Evolutionary conservation across 1,284 basidiomycete species (phyloP), one percentile per base, ranked within the genome.

Genomic region (Rhodotorula glutinis): DNA sequence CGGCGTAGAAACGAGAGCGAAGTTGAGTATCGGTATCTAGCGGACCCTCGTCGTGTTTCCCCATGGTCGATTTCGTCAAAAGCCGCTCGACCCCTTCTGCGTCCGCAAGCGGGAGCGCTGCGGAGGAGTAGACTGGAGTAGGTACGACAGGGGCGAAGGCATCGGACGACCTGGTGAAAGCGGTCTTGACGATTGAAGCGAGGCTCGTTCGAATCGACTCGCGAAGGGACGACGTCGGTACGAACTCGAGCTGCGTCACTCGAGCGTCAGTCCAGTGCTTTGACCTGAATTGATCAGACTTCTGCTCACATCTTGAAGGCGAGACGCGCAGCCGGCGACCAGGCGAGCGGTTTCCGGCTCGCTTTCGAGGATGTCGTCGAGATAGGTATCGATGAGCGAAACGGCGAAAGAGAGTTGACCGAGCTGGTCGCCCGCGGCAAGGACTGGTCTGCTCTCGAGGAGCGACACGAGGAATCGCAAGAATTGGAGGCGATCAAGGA

Each of bases 371-470:
- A 94, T 84, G 43, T 87, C 89, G 53, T 85, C 84, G 7, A 91
- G 79, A 77, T 90, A 91, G 74, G 92, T 90, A 71, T 92, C 89
- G 8, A 86, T 84, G 23, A 96, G 80, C 57, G 88, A 84, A 13
- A 85, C 84, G 17, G 94, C 80, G 75, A 96, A 94, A 1, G 88
- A 88, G 10, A 89, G 83, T 79, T 96, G 92, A 2, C 91, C 90
- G 25, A 64, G 92, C 82, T 77, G 93, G 92, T 49, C 47, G 49
- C 38, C 27, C 2, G 27, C 10, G 72, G 88, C 88, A 1, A 82
- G 81, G 4, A 53, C 38, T 0, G 30, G 9, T 72, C 88, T 88
- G 1, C 82, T 81, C 11, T 80, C 77, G 81, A 94, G 85, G 74
- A 89, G 88, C 62, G 91, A 87, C 19, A 91, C 85, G 54, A 95